Evolutionary conservation across 441 rosid species (phyloP).

Genomic region (Eutrema salsugineum): DNA sequence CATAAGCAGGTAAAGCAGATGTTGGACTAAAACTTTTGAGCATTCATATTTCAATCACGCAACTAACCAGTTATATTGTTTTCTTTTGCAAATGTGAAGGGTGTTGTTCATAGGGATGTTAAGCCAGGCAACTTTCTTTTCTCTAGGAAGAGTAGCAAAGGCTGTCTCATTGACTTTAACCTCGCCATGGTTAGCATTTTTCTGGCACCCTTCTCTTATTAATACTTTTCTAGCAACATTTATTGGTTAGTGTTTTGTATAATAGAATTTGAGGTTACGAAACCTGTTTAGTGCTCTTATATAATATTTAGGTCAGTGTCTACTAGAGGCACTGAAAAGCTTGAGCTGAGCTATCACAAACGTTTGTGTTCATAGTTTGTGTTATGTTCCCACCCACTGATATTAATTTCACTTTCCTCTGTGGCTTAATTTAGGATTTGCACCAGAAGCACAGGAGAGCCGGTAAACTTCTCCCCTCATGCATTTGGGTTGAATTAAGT

Average conservation of each 20-base stretch:
- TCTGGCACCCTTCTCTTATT: neutral
- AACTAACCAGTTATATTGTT: conserved; percentile 10
- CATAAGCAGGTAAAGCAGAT: conserved; percentile 69
- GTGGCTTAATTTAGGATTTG: conserved; percentile 56
- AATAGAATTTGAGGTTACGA: neutral
- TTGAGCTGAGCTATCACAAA: conserved; percentile 1
- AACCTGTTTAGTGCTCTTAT: neutral
- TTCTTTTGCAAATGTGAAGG: conserved; percentile 41
- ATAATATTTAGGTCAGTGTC: neutral
- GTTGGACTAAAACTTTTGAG: neutral
- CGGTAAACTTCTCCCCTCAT: conserved; percentile 41
- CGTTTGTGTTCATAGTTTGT: neutral
- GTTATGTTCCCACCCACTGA: neutral
- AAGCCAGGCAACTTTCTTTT: conserved; percentile 98
- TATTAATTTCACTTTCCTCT: neutral
- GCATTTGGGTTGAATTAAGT: neutral
- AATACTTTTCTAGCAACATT: neutral
- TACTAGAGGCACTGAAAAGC: neutral
- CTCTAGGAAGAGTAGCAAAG: conserved; percentile 68
- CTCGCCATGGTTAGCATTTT: conserved; percentile 78
- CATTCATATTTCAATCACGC: neutral
- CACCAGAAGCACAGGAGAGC: conserved; percentile 61
- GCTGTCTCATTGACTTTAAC: conserved; percentile 94
- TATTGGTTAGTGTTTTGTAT: conserved; percentile 1
- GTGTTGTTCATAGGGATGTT: conserved; percentile 92